These are phyloP conservation scores for Pythium apleroticum DNA, from an alignment of 352 stramenopile species.

Conservation along the genomic window DNA sequence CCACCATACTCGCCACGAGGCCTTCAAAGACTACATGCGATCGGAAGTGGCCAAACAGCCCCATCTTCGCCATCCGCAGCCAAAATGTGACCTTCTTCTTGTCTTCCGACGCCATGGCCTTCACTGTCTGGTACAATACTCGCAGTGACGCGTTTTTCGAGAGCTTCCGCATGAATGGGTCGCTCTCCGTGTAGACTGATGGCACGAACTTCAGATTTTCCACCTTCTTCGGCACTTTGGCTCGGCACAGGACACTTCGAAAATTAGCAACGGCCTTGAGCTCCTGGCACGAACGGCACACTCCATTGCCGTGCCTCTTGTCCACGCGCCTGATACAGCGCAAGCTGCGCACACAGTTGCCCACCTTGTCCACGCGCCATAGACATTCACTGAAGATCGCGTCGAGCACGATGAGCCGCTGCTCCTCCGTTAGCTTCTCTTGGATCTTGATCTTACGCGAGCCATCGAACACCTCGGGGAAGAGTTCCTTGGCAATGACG, in stretches of 20 bases:
- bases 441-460: slow-evolving; percentile 65
- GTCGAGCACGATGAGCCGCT: slow-evolving; percentile 64
- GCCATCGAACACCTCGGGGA: slow-evolving; percentile 55
- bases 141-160: slow-evolving; percentile 78
- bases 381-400: slow-evolving; percentile 78
- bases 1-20: slow-evolving; percentile 76
- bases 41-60: slow-evolving; percentile 68
- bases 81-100: slow-evolving; percentile 62
- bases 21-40: slow-evolving; percentile 75
- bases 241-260: slow-evolving; percentile 71
- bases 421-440: slow-evolving; percentile 47
- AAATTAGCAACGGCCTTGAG: slow-evolving; percentile 73
- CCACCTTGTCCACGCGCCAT: slow-evolving; percentile 77
- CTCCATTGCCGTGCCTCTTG: slow-evolving; percentile 32
- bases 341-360: slow-evolving; percentile 72
- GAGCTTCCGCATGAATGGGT: slow-evolving; percentile 76
- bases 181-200: slow-evolving; percentile 71
- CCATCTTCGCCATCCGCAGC: slow-evolving; percentile 72
- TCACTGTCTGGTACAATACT: slow-evolving; percentile 61
- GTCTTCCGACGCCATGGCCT: slow-evolving; percentile 24
- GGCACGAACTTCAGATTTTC: slow-evolving; percentile 83
- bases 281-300: slow-evolving; percentile 67
- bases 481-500: slow-evolving; percentile 78
- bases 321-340: slow-evolving; percentile 57
- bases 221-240: slow-evolving; percentile 65